Evolutionary conservation across 495 filamentous ascomycete genomes (phyloP).

Genomic region (Extremus antarcticus): DNA sequence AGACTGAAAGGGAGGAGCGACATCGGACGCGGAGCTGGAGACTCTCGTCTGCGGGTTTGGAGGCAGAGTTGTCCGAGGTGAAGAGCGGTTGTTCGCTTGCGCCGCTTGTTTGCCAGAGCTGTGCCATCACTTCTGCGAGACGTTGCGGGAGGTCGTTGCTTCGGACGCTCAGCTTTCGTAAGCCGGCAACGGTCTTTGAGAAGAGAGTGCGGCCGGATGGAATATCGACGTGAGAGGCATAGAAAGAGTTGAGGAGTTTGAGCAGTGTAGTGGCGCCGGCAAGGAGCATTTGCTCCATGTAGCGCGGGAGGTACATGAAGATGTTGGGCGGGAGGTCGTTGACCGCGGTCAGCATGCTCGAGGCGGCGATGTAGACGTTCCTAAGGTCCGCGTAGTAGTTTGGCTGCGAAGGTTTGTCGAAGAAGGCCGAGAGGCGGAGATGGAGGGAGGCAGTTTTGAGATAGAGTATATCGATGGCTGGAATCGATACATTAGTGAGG

Average conservation of each 20-base stretch:
- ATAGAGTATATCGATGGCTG: slow-evolving; percentile 42
- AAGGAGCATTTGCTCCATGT: slow-evolving; percentile 85
- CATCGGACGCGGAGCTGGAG: slow-evolving; percentile 78
- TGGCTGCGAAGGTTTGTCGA: slow-evolving; percentile 63
- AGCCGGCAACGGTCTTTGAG: slow-evolving; percentile 61
- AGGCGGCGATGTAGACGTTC: slow-evolving; percentile 64
- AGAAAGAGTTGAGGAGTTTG: slow-evolving; percentile 78
- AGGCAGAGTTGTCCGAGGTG: slow-evolving; percentile 6
- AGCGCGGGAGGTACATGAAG: slow-evolving; percentile 67
- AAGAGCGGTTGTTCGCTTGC: slow-evolving; percentile 35
- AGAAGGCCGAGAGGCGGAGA: slow-evolving; percentile 77
- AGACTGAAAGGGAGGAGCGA: slow-evolving; percentile 84
- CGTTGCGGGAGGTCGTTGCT: slow-evolving; percentile 79
- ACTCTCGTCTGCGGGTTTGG: slow-evolving; percentile 45
- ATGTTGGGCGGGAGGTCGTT: slow-evolving; percentile 46
- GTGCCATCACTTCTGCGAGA: slow-evolving; percentile 78
- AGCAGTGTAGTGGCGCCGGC: slow-evolving; percentile 75
- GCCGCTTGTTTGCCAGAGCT: slow-evolving; percentile 75
- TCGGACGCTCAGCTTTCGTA: slow-evolving; percentile 66
- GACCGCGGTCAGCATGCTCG: slow-evolving; percentile 60
- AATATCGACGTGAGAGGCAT: slow-evolving; percentile 60
- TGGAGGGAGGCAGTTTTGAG: slow-evolving; percentile 72
- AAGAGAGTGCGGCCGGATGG: slow-evolving; percentile 66
- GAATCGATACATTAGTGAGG: background rate
- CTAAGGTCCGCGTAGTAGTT: slow-evolving; percentile 70